A percentile compares a stretch with the other conserved stretches of the same genome.
Conservation (phyloP, 441 rosid genomes). For the Adansonia gregorii region DNA sequence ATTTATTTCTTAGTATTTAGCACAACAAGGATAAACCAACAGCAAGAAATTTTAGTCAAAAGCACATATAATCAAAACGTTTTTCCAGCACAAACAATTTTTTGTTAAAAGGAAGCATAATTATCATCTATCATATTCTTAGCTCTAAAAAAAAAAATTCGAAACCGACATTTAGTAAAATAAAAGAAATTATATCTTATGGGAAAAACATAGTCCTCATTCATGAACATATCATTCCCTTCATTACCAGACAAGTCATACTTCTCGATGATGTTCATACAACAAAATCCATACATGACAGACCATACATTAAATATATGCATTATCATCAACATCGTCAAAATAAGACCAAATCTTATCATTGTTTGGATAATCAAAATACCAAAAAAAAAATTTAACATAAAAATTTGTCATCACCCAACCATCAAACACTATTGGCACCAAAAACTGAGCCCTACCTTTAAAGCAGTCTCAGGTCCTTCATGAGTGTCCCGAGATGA, state of each 20-base stretch:
- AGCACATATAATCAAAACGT: neutral
- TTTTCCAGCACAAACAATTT: neutral
- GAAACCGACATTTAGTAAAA: neutral
- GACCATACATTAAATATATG: neutral
- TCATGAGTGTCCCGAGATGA: conserved; percentile 41
- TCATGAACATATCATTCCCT: neutral
- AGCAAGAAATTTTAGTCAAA: conserved; percentile 2
- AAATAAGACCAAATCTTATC: neutral
- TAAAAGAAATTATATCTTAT: neutral
- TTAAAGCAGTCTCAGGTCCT: conserved; percentile 36
- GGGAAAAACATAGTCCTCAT: neutral
- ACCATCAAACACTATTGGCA: neutral
- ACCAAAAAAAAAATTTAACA: neutral
- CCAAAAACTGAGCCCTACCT: conserved; percentile 33
- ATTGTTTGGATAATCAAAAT: neutral
- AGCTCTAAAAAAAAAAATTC: neutral
- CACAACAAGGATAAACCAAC: neutral
- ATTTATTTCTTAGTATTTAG: neutral
- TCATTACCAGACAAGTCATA: neutral
- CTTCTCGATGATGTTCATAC: neutral
- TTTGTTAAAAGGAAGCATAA: neutral
- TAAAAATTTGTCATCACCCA: neutral
- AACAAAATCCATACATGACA: neutral
- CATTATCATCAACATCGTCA: neutral
- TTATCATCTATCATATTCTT: conserved; percentile 1